These are phyloP conservation scores for Bertia moriformis DNA, from an alignment of 2,329 filamentous ascomycete species.

Conservation along the genomic window DNA sequence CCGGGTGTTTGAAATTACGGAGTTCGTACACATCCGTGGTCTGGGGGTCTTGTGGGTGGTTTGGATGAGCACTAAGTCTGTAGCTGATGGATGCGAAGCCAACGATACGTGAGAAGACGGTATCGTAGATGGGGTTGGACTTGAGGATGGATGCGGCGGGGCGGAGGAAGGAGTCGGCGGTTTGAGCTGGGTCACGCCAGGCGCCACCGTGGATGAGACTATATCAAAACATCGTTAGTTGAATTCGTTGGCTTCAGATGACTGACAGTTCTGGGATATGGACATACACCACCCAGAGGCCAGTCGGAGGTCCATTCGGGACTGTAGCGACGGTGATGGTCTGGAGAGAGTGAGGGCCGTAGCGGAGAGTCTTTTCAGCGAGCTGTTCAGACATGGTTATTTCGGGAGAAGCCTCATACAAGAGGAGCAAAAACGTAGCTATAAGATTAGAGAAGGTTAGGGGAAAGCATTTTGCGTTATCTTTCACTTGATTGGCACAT, in stretches of 20 bases:
- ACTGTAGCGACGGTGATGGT: not conserved
- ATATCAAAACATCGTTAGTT: conserved; percentile 7
- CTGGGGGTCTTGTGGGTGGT: conserved; percentile 17
- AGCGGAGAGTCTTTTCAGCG: not conserved
- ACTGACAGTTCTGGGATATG: not conserved
- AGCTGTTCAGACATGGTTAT: no score
- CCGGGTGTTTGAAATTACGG: conserved; percentile 23
- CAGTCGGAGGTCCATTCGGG: conserved; percentile 7
- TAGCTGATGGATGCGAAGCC: conserved; percentile 28
- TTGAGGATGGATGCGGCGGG: conserved; percentile 16
- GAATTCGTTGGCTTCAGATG: conserved; percentile 4
- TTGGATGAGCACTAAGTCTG: conserved; percentile 24
- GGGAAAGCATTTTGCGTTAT: no score
- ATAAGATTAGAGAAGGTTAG: no score
- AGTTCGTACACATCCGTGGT: conserved; percentile 12
- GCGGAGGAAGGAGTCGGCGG: conserved; percentile 16
- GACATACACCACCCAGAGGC: conserved; percentile 23
- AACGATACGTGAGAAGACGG: conserved; percentile 10
- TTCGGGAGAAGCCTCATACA: no score
- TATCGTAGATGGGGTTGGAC: conserved; percentile 3
- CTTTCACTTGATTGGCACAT: no score
- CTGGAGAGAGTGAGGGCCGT: not conserved
- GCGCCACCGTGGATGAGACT: conserved; percentile 30
- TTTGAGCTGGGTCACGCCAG: conserved; percentile 27
- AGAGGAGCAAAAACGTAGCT: no score